A percentile compares a stretch with the other conserved stretches of the same genome.
Evolutionary conservation across 164 flowering plant species (phyloP).

Genomic region (Vitis rupestris): DNA sequence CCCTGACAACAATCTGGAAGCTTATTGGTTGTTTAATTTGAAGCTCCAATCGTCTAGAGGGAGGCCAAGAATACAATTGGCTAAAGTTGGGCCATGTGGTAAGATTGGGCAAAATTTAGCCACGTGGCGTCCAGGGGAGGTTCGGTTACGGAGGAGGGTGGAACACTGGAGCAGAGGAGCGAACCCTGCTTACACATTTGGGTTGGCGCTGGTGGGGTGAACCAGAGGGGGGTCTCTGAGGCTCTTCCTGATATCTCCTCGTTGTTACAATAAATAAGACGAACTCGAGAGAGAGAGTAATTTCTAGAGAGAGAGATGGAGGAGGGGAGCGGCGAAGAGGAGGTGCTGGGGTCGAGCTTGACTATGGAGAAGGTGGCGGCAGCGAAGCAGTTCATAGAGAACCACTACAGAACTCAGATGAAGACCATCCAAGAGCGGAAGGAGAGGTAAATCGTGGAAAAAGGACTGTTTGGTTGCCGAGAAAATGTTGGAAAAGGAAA

Average conservation of each 20-base stretch:
- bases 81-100: not conserved
- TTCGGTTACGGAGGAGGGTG: not conserved
- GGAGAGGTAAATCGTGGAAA: conserved; percentile 46
- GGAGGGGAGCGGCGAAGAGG: conserved; percentile 28
- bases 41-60: conserved; percentile 1
- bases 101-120: too few relatives aligned
- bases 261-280: conserved; percentile 18
- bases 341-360: conserved; percentile 56
- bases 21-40: conserved; percentile 2
- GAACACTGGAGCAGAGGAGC: not conserved
- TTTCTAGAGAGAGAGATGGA: conserved; percentile 17
- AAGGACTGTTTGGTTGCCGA: conserved; percentile 14
- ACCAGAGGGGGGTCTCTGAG: conserved; percentile 3
- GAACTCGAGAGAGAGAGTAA: conserved; percentile 17
- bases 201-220: not conserved
- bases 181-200: not conserved
- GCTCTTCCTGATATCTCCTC: conserved; percentile 7
- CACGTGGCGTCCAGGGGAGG: not conserved
- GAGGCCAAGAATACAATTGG: not conserved
- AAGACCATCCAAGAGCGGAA: conserved; percentile 87
- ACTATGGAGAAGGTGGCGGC: conserved; percentile 96
- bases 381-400: conserved; percentile 92
- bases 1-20: conserved; percentile 14
- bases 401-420: conserved; percentile 87
- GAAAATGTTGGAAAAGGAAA: conserved; percentile 7